Conservation (phyloP, 2,329 filamentous ascomycete species). For the Fusarium verrucosum region DNA sequence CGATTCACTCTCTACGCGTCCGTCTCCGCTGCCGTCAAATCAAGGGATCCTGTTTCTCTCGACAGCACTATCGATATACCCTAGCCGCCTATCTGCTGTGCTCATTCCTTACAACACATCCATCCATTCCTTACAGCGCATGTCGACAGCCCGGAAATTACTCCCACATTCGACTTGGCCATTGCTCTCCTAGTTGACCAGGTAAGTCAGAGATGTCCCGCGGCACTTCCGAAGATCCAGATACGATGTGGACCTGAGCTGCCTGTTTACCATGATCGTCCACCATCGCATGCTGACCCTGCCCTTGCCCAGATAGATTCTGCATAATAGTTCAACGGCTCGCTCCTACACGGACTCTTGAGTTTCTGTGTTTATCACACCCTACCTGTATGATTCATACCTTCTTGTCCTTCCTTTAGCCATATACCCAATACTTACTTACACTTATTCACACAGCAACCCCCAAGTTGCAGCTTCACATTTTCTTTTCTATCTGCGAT, state of each 20-base stretch:
- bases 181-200: constrained; percentile 44
- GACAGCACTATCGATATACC: constrained; percentile 35
- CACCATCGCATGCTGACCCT: constrained; percentile 42
- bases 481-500: constrained; percentile 56
- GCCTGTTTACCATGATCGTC: constrained; percentile 38
- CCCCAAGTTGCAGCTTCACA: constrained; percentile 56
- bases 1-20: constrained; percentile 27
- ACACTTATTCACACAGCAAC: constrained; percentile 38
- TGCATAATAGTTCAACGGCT: constrained; percentile 41
- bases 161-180: constrained; percentile 44
- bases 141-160: constrained; percentile 45
- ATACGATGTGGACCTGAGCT: constrained; percentile 44
- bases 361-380: constrained; percentile 61
- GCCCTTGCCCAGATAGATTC: constrained; percentile 42
- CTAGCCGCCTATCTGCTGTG: constrained; percentile 31
- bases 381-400: constrained; percentile 59
- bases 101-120: constrained; percentile 40
- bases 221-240: constrained; percentile 47
- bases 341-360: constrained; percentile 32
- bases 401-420: constrained; percentile 36
- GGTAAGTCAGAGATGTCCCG: constrained; percentile 44
- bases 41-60: constrained; percentile 32
- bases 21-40: constrained; percentile 22
- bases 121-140: constrained; percentile 40
- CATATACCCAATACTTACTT: constrained; percentile 42